These are phyloP conservation scores for Fusarium devonianum DNA, from an alignment of 2,329 filamentous ascomycete genomes.

Conservation along the genomic window DNA sequence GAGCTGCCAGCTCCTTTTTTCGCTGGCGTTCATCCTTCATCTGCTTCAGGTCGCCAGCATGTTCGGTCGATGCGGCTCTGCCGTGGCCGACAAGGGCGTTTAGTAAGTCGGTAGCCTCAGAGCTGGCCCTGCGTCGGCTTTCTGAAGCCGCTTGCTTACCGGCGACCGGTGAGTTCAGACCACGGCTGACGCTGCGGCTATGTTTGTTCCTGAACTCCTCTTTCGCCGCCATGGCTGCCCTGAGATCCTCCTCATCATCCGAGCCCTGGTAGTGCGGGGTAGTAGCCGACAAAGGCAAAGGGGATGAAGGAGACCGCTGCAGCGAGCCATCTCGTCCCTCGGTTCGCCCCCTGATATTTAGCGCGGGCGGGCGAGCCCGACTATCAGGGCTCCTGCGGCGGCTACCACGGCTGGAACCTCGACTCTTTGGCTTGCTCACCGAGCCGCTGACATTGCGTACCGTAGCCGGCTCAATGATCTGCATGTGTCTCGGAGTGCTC, in stretches of 20 bases:
- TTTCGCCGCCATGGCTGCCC: conserved; percentile 59
- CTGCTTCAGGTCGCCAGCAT: conserved; percentile 61
- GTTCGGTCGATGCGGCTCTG: conserved; percentile 54
- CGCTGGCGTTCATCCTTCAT: conserved; percentile 67
- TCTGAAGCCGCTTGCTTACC: conserved; percentile 49
- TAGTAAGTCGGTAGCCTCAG: conserved; percentile 44
- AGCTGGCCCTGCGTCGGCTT: conserved; percentile 46
- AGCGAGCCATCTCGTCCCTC: conserved; percentile 64
- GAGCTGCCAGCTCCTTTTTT: conserved; percentile 78
- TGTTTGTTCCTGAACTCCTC: conserved; percentile 65
- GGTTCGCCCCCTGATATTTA: conserved; percentile 69
- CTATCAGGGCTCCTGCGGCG: conserved; percentile 58
- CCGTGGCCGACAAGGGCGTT: conserved; percentile 42
- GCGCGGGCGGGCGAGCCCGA: conserved; percentile 48
- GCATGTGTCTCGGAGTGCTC: conserved; percentile 53
- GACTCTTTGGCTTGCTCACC: conserved; percentile 50
- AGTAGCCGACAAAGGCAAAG: conserved; percentile 74
- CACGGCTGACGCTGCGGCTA: conserved; percentile 59
- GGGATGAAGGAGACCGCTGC: conserved; percentile 78
- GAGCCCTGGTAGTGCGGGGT: conserved; percentile 52
- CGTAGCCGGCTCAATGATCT: conserved; percentile 52
- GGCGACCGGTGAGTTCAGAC: conserved; percentile 47
- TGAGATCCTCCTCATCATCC: conserved; percentile 71
- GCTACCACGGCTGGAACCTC: conserved; percentile 57
- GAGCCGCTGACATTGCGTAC: conserved; percentile 53